A percentile compares a stretch with the other conserved stretches of the same genome.
Evolutionary conservation across 176 grass and related monocot genomes (phyloP).

Genomic region (barley (Hordeum vulgare)): DNA sequence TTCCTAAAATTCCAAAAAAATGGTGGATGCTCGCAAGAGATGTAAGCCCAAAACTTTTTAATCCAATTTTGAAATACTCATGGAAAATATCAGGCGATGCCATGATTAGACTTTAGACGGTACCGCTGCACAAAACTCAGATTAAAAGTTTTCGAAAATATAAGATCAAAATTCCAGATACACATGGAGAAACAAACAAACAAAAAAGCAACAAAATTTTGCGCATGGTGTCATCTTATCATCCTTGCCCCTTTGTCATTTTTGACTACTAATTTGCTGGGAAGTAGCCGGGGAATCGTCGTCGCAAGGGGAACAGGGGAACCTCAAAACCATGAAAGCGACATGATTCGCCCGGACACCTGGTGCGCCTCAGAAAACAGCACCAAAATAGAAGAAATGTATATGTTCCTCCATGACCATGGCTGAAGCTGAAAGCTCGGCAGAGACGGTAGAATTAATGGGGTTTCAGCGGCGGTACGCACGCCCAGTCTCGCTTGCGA

Average conservation of each 20-base stretch:
- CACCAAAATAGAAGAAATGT: not conserved
- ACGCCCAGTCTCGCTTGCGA: not conserved
- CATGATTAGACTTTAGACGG: too few species aligned
- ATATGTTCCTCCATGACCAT: not conserved
- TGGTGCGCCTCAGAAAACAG: too few species aligned
- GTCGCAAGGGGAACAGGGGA: too few species aligned
- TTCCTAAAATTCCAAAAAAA: not conserved
- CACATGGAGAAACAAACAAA: too few species aligned
- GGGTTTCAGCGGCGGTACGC: not conserved
- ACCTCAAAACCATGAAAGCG: not conserved
- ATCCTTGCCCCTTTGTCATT: not conserved
- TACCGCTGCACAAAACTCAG: too few species aligned
- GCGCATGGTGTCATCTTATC: too few species aligned
- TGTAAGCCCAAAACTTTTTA: not conserved
- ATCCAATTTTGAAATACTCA: not conserved
- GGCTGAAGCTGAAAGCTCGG: not conserved
- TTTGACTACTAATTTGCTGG: not conserved
- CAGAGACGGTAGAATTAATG: not conserved
- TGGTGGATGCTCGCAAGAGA: not conserved
- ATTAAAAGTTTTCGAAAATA: too few species aligned
- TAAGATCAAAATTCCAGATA: too few species aligned
- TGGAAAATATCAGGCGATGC: too few species aligned
- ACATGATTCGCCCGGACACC: not conserved
- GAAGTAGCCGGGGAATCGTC: not conserved
- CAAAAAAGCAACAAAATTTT: too few species aligned